A percentile compares a stretch with the other conserved stretches of the same genome.
phyloP scores from a whole-genome alignment of 352 stramenopile genomes.

The Phytophthora uliginosa region DNA sequence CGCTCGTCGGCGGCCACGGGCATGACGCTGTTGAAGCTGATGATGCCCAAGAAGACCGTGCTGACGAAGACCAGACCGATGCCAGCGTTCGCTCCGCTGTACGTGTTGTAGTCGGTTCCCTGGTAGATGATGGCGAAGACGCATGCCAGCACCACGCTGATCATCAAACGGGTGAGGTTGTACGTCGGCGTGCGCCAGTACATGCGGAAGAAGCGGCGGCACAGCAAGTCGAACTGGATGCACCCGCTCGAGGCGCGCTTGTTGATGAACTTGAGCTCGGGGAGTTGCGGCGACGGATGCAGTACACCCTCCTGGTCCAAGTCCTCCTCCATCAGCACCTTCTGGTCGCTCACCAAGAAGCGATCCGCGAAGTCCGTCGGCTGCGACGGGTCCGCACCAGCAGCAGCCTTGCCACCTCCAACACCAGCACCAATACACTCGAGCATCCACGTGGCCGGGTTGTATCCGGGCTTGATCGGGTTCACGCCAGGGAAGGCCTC shows the following conservation, averaged over 20 bases:
- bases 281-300: conserved; percentile 41
- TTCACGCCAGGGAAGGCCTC: conserved; percentile 58
- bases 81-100: too few relatives aligned
- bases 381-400: conserved; percentile 6
- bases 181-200: background rate
- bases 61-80: too few relatives aligned
- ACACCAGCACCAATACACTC: conserved; percentile 46
- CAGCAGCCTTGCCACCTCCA: conserved; percentile 39
- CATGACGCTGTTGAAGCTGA: too few relatives aligned
- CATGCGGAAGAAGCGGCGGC: background rate
- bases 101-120: background rate
- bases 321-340: conserved; percentile 51
- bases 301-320: conserved; percentile 56
- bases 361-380: conserved; percentile 38
- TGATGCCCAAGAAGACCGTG: too few relatives aligned
- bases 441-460: conserved; percentile 46
- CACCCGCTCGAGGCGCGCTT: conserved; percentile 44
- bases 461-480: conserved; percentile 56
- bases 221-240: background rate
- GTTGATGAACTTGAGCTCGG: conserved; percentile 51
- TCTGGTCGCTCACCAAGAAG: conserved; percentile 50
- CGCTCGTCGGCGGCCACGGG: too few relatives aligned
- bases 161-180: background rate
- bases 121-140: background rate
- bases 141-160: background rate